Evolutionary conservation across 75 land plant genomes (phyloP), one percentile per base, ranked within the genome.

Genomic region (Adiantum capillusveneris): DNA sequence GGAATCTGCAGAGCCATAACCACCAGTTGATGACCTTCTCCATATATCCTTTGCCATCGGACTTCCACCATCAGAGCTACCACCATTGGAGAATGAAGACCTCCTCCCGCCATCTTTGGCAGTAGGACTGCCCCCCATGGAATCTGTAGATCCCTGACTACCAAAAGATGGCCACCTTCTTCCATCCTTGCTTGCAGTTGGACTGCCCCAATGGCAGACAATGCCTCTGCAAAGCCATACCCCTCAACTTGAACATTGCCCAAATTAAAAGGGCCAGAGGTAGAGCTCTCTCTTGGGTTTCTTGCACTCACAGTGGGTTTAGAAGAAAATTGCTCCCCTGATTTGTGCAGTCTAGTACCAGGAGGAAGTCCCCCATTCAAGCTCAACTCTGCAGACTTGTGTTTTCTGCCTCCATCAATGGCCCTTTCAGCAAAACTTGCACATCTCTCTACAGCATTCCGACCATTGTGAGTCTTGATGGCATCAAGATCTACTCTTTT

Each of bases 161-260:
- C 50, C 50, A 46, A 21, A 18, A 46, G 50, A 46, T 17, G 50
- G 22, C 50, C 50, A 46, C 14, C 50, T 46, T n/a, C 50, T n/a
- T n/a, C 50, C 50, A 21, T 21, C 50, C 18, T 46, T 46, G 17
- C 50, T 6, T 2, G 50, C 22, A 2, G 2, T 46, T 17, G 50
- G 22, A 14, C 50, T 46, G 50, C 50, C 22, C 50, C 22, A 14
- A 46, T 46, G 17, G 50, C 18, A 18, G 50, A 46, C 14, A 21
- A 46, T 46, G 50, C 22, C 12, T 21, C 37, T 5, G 37, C 37
- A 9, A 34, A 34, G 9, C 37, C 37, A 34, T 5, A 34, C 9
- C 37, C 9, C 9, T 34, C 37, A 5, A 34, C 3, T 34, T 34
- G 3, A 3, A 34, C 37, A 9, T 34, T 9, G 9, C 37, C 37